Base-by-base conservation (phyloP, 2,329 filamentous ascomycete species). In the Seiridium cupressi region DNA sequence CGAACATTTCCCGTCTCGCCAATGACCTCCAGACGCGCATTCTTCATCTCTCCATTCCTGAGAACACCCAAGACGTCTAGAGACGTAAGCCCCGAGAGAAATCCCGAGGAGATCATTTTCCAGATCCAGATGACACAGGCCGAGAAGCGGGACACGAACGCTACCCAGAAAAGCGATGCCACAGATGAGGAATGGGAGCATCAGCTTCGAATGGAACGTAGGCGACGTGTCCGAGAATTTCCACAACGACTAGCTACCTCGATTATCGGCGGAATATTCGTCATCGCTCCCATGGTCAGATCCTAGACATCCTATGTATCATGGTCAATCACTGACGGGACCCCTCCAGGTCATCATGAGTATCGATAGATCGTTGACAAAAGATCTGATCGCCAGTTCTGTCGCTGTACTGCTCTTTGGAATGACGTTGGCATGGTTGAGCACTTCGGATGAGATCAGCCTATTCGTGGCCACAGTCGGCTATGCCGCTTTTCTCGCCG, bases 201-300 rank as follows among this genome's bases (percentile, higher is more conserved):
- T 18, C 47, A 61, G 26, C 38, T 54, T 9, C 56, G 56, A 3
- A 13, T 61, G 18, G 51, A 32, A 10, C 56, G 55, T 18, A 36
- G 13, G 35, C 47, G 49, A 11, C 60, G 60, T 3, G 54, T 31
- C 47, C 34, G 47, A 3, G 60, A 61, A 44, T 61, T 61, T 49
- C 60, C 60, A 38, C 42, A 49, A 26, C 60, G 60, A 5, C n/a
- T 61, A 26, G 5, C 49, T 6, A 60, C 57, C 3, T 57, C 57
- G 6, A 44, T n/a, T 31, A 13, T 61, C 26, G 60, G 57, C 13
- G 57, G 60, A 2, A 26, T 60, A 13, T 61, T 61, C 32, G 53
- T 60, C n/a, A 53, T 61, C 26, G 57, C 51, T 8, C 60, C 60
- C 9, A 60, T 61, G 57, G 60, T 61, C 55, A 58, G 60, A 10